phyloP scores from a whole-genome alignment of 495 filamentous ascomycete species.

The Aspergillus carlsbadensis region DNA sequence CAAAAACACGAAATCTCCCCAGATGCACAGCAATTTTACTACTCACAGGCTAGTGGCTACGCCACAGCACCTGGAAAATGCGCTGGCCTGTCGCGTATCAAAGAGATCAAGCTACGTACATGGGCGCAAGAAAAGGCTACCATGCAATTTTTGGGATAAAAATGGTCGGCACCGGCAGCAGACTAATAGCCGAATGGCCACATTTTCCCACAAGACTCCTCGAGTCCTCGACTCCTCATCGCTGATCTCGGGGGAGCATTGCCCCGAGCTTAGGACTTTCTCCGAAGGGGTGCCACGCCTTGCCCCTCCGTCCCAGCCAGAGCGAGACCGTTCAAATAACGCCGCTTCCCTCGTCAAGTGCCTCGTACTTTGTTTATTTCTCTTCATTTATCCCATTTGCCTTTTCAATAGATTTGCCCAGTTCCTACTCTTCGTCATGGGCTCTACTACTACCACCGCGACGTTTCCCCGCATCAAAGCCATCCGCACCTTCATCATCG shows the following conservation, averaged over 20 bases:
- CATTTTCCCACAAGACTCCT: too few species aligned
- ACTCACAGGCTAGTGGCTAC: too few species aligned
- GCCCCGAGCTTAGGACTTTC: conserved; percentile 27
- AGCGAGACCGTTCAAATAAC: conserved; percentile 18
- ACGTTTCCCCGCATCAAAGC: conserved; percentile 65
- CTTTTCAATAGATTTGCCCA: background rate
- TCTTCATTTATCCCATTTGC: background rate
- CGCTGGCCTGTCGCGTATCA: too few species aligned
- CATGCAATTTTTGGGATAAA: too few species aligned
- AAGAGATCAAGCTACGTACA: too few species aligned
- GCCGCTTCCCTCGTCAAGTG: conserved; percentile 3
- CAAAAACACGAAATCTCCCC: conserved; percentile 10
- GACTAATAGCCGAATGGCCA: conserved; percentile 1
- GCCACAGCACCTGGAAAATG: too few species aligned
- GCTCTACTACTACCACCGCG: conserved; percentile 23
- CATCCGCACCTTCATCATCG: conserved; percentile 76
- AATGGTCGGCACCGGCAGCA: background rate
- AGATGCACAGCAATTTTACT: too few species aligned
- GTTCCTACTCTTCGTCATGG: conserved; percentile 30
- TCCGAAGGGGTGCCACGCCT: background rate
- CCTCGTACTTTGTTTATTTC: background rate
- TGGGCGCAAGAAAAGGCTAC: too few species aligned
- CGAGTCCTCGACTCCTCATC: conserved; percentile 1
- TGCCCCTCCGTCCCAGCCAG: conserved; percentile 14
- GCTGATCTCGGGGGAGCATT: conserved; percentile 33